These are phyloP conservation scores for Termitomyces sp. DNA, from an alignment of 768 basidiomycete genomes.

Conservation along the genomic window DNA sequence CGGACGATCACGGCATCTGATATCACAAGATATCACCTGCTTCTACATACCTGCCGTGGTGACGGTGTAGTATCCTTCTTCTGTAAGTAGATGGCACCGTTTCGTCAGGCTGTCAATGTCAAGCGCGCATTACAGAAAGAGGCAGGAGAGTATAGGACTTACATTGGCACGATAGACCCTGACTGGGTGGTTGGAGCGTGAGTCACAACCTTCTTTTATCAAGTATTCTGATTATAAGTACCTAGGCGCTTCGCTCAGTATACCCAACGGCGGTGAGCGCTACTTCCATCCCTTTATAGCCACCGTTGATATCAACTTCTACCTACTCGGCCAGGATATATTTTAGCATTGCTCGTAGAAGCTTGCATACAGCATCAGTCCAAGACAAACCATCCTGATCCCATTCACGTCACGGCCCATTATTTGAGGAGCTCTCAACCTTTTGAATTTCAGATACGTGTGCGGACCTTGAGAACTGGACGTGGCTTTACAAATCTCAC, in stretches of 20 bases:
- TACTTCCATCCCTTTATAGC: neutral
- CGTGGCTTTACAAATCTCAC: slow-evolving; percentile 52
- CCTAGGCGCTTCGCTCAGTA: slow-evolving; percentile 23
- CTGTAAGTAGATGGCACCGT: slow-evolving; percentile 32
- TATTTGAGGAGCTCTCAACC: slow-evolving; percentile 45
- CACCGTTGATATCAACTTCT: too few species aligned
- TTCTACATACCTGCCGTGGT: too few species aligned
- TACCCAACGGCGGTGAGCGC: slow-evolving; percentile 50
- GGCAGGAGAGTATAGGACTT: slow-evolving; percentile 18
- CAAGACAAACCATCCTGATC: slow-evolving; percentile 41
- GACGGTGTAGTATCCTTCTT: too few species aligned
- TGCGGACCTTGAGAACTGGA: slow-evolving; percentile 46
- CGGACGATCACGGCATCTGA: too few species aligned
- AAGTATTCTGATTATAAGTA: neutral
- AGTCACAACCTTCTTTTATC: slow-evolving; percentile 17
- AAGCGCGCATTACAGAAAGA: slow-evolving; percentile 7
- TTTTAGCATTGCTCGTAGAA: slow-evolving; percentile 51
- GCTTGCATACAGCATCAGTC: slow-evolving; percentile 52
- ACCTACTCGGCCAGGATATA: slow-evolving; percentile 41
- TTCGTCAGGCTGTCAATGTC: slow-evolving; percentile 31
- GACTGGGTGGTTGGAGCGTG: slow-evolving; percentile 46
- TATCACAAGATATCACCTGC: too few species aligned
- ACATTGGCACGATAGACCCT: slow-evolving; percentile 38
- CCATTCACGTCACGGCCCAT: slow-evolving; percentile 58
- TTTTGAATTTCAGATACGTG: slow-evolving; percentile 41